Evolutionary conservation across 2,329 filamentous ascomycete species (phyloP).

Genomic region (Esteya vermicola): DNA sequence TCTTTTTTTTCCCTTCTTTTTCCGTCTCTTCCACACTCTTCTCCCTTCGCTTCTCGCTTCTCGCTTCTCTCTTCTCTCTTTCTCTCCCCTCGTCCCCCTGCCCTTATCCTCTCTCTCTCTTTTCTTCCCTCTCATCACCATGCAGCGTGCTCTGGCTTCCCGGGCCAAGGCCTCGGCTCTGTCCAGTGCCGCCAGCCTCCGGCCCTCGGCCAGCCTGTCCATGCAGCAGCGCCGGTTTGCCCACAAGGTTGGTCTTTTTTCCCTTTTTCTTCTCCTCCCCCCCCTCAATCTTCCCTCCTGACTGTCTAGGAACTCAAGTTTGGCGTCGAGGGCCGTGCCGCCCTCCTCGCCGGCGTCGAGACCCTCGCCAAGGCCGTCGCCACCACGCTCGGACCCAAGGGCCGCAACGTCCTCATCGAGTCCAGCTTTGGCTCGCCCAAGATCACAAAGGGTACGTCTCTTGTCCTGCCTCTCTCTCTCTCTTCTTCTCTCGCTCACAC

Average conservation of each 20-base stretch:
- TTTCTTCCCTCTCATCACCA: slow-evolving; percentile 30
- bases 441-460: slow-evolving; percentile 84
- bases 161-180: slow-evolving; percentile 68
- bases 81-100: neutral
- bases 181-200: slow-evolving; percentile 48
- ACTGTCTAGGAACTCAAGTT: slow-evolving; percentile 79
- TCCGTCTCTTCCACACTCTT: neutral
- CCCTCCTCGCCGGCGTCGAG: slow-evolving; percentile 86
- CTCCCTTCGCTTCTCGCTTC: too few relatives aligned
- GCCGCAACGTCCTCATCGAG: slow-evolving; percentile 96
- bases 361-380: slow-evolving; percentile 92
- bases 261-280: too few relatives aligned
- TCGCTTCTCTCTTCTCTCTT: neutral
- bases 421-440: slow-evolving; percentile 97
- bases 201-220: slow-evolving; percentile 49
- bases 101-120: neutral
- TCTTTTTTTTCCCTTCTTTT: neutral
- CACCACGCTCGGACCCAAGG: slow-evolving; percentile 93
- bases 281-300: too few relatives aligned
- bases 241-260: slow-evolving; percentile 62
- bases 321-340: slow-evolving; percentile 81
- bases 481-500: neutral
- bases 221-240: slow-evolving; percentile 83
- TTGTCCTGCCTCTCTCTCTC: neutral
- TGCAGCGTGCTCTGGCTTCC: slow-evolving; percentile 91